Base-by-base conservation (phyloP, 306 rosid species). In the Bauhinia variegata region DNA sequence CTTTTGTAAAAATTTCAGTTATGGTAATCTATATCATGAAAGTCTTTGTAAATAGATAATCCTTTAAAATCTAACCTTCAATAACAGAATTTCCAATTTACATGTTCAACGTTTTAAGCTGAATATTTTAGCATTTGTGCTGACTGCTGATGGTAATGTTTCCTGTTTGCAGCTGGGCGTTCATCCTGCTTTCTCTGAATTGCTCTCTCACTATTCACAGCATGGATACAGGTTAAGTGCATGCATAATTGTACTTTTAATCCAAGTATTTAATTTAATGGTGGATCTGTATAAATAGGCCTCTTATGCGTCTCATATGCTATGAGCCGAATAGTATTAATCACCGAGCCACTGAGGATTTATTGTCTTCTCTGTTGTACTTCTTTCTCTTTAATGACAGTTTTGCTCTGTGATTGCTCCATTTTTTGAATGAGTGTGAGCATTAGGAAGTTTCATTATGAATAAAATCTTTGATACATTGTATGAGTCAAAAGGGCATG, bases 101-200 rank as follows among this genome's bases (percentile, higher is more conserved):
- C 63, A 44, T 73, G 18, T 44, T 15, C 39, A 50, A 47, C 1
- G 52, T 65, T 63, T 62, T 46, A 32, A 65, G 17, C 44, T 44
- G 43, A 60, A 69, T 71, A 23, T 1, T 23, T 23, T 23, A 23
- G 28, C 2, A 44, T 68, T 70, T 33, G 32, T 65, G 68, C 67
- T 78, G 51, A 78, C 67, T 78, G 51, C 74, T 47, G 6, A 28
- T 58, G 32, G 10, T 58, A 36, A 53, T 8, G 59, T 74, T 65
- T 78, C 60, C 59, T 68, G 53, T 62, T 80, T 82, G 86, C 89
- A 93, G 98, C 77, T 93, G 75, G 83, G 83, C 76, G 68, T 60
- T 80, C 91, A 83, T 68, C 95, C 96, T 54, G 93, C 98, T 41
- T 93, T 93, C 79, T 71, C 79, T 65, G 95, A 87, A 73, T 77